Evolutionary conservation across 495 filamentous ascomycete species (phyloP).

Genomic region (Hypoxylon perforatum): DNA sequence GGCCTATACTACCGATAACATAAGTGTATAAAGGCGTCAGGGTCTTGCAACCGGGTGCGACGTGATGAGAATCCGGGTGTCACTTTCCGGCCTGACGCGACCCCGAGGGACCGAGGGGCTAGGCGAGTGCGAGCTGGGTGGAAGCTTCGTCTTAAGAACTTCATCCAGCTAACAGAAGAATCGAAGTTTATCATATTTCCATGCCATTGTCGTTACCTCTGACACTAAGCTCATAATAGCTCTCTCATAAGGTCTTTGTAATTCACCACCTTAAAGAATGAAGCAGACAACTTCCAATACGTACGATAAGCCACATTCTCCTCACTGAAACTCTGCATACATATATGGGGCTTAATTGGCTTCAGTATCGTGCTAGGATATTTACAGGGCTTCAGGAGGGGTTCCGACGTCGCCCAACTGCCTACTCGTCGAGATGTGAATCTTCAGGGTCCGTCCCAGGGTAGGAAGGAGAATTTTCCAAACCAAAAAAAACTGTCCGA

Average conservation of each 20-base stretch:
- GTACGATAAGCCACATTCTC: neutral
- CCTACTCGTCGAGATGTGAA: constrained; percentile 15
- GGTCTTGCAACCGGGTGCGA: constrained; percentile 29
- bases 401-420: neutral
- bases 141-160: no score
- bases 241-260: neutral
- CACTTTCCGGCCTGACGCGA: constrained; percentile 31
- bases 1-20: neutral
- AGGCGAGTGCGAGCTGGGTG: neutral
- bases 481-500: constrained; percentile 34
- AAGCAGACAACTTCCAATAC: neutral
- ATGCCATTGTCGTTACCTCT: neutral
- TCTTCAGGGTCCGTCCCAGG: constrained; percentile 12
- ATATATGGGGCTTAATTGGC: constrained; percentile 27
- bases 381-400: constrained; percentile 17
- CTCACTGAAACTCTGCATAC: neutral
- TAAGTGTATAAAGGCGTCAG: neutral
- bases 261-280: neutral
- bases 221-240: neutral
- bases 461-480: constrained; percentile 33
- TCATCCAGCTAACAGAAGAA: neutral
- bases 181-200: neutral
- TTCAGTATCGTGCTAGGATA: constrained; percentile 21
- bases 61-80: constrained; percentile 26
- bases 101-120: constrained; percentile 23